phyloP scores from a whole-genome alignment of 768 basidiomycete genomes.

The Hypholoma fasciculare region DNA sequence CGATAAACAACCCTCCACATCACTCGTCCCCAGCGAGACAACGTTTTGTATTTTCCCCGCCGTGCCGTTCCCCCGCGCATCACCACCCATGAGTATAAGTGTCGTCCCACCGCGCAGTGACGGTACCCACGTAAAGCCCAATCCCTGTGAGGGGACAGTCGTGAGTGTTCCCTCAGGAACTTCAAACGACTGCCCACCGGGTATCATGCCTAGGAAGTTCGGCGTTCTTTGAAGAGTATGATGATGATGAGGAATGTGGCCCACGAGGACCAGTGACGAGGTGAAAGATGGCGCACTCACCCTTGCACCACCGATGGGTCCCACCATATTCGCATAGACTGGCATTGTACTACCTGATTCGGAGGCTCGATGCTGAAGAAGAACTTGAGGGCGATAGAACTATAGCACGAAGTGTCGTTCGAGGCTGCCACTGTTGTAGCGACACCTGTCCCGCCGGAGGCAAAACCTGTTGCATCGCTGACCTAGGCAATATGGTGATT shows the following conservation, averaged over 20 bases:
- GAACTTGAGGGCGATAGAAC: conserved; percentile 51
- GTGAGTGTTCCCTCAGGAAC: conserved; percentile 56
- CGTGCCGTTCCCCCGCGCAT: conserved; percentile 62
- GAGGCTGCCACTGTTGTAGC: conserved; percentile 55
- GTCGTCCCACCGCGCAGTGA: conserved; percentile 64
- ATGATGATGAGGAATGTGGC: not conserved
- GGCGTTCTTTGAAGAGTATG: conserved; percentile 39
- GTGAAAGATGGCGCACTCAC: conserved; percentile 30
- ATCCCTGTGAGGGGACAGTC: conserved; percentile 42
- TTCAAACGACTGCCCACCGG: conserved; percentile 74
- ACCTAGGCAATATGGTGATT: conserved; percentile 22
- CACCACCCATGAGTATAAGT: conserved; percentile 66
- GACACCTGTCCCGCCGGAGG: conserved; percentile 73
- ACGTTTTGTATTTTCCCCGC: conserved; percentile 63
- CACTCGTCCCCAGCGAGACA: conserved; percentile 49
- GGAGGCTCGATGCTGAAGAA: conserved; percentile 60
- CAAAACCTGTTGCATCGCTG: conserved; percentile 47
- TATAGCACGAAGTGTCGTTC: conserved; percentile 59
- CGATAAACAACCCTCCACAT: conserved; percentile 55
- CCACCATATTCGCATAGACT: conserved; percentile 67
- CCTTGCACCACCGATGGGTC: conserved; percentile 48
- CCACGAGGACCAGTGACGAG: not conserved
- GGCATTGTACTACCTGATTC: conserved; percentile 68
- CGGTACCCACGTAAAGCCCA: conserved; percentile 70
- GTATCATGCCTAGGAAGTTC: conserved; percentile 70